Evolutionary conservation across 192 early-diverging fungal genomes (phyloP), one percentile per base, ranked within the genome.

Genomic region (Globomyces pollinis-pini): DNA sequence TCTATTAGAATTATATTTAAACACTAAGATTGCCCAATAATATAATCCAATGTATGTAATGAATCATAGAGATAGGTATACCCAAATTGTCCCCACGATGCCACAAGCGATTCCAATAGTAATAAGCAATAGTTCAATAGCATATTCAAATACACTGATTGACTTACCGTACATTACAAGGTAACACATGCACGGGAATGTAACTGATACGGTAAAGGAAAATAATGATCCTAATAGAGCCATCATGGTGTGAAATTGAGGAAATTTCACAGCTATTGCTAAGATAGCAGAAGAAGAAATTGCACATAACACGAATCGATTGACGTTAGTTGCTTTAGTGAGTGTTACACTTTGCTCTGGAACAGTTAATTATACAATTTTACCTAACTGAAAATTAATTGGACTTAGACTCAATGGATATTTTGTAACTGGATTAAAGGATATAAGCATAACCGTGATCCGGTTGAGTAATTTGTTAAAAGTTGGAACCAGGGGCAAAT

Each of bases 361-460:
- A 57, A 23, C n/a, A 66, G n/a, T 12, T 47, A 47, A 6, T 5
- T 26, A 29, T 54, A 43, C 16, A 66, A 24, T 12, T 45, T 20
- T 20, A 31, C n/a, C 50, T 12, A 56, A 21, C 36, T 67, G 69
- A 26, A 49, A 31, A 42, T 72, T 75, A n/a, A 88, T 70, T 16
- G 86, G 86, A 8, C 76, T 83, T 44, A 86, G 41, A 39, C 70
- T 76, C 15, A 88, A 60, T 12, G 82, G 81, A 58, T 85, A 88
- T 58, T 88, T 88, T 21, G 86, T 83, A 45, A 86, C 44, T 5
- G 86, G 86, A 28, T 86, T 88, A 23, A 88, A 56, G 3, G 80
- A 83, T 29, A 86, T 72, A 3, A 88, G 62, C 43, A 67, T 77
- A 43, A 88, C 43, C 16, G 84, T 87, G 3, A 82, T 32, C 23